A percentile compares a stretch with the other conserved stretches of the same genome.
phyloP scores from a whole-genome alignment of 2,329 filamentous ascomycete genomes.

The Fusarium neocosmosporiellum region DNA sequence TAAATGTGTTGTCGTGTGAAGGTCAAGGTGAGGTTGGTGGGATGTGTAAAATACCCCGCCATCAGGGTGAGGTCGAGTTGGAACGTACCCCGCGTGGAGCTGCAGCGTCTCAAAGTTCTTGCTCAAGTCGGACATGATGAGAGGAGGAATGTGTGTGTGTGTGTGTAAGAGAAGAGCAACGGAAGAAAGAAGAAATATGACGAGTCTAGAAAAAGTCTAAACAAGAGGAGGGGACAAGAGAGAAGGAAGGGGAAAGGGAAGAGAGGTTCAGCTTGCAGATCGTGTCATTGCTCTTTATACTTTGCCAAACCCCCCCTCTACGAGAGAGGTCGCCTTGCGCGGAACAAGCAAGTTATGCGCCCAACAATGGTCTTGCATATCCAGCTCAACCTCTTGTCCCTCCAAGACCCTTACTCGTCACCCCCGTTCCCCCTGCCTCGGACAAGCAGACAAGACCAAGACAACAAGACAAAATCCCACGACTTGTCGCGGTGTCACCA shows the following conservation, averaged over 20 bases:
- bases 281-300: conserved; percentile 41
- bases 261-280: conserved; percentile 2
- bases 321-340: background rate
- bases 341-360: background rate
- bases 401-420: conserved; percentile 5
- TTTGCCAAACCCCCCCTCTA: background rate
- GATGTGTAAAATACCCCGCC: conserved; percentile 23
- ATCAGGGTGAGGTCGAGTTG: conserved; percentile 13
- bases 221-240: conserved; percentile 40
- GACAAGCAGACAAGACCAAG: background rate
- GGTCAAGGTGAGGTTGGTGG: background rate
- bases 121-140: conserved; percentile 58
- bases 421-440: background rate
- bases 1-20: background rate
- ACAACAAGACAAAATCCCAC: conserved; percentile 1
- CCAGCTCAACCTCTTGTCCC: background rate
- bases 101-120: conserved; percentile 86
- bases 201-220: background rate
- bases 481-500: conserved; percentile 5
- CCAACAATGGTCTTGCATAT: background rate
- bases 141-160: background rate
- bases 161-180: background rate
- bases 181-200: too few relatives aligned
- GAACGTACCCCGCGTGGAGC: conserved; percentile 81
- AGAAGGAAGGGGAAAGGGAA: background rate